Evolutionary conservation across 371 early-diverging fungal genomes (phyloP).

Genomic region (Rhizomucor pusillus): DNA sequence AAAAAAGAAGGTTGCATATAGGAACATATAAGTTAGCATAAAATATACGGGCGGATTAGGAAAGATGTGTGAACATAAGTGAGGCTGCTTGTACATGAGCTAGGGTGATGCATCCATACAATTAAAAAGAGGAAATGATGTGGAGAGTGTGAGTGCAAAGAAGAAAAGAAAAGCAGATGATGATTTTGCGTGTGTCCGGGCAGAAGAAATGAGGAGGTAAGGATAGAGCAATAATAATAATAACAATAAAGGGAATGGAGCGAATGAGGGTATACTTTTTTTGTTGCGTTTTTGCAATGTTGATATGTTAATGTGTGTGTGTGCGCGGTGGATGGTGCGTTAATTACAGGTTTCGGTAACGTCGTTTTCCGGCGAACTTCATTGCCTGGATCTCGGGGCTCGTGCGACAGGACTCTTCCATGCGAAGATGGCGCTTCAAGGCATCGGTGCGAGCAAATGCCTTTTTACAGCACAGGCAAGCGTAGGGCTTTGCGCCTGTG

Average conservation of each 20-base stretch:
- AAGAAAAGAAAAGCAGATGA: too few species aligned
- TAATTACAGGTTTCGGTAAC: conserved; percentile 28
- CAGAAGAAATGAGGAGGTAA: too few species aligned
- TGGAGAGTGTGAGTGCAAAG: too few species aligned
- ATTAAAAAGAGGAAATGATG: too few species aligned
- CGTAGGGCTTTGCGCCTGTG: conserved; percentile 63
- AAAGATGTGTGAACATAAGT: too few species aligned
- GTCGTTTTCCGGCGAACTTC: conserved; percentile 31
- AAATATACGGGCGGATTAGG: not conserved
- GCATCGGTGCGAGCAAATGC: conserved; percentile 69
- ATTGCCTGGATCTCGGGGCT: conserved; percentile 46
- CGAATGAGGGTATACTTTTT: conserved; percentile 1
- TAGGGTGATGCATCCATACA: too few species aligned
- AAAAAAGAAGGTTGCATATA: not conserved
- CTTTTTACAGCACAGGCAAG: conserved; percentile 56
- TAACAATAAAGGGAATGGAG: conserved; percentile 1
- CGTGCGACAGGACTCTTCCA: conserved; percentile 48
- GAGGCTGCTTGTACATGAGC: too few species aligned
- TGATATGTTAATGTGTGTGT: too few species aligned
- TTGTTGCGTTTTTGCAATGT: not conserved
- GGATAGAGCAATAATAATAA: too few species aligned
- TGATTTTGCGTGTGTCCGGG: too few species aligned
- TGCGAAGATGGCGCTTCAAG: conserved; percentile 57
- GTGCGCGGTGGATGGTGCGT: too few species aligned
- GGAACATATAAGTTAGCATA: not conserved